These are phyloP conservation scores for Penicillium sp. DNA, from an alignment of 2,329 filamentous ascomycete genomes.

Conservation along the genomic window DNA sequence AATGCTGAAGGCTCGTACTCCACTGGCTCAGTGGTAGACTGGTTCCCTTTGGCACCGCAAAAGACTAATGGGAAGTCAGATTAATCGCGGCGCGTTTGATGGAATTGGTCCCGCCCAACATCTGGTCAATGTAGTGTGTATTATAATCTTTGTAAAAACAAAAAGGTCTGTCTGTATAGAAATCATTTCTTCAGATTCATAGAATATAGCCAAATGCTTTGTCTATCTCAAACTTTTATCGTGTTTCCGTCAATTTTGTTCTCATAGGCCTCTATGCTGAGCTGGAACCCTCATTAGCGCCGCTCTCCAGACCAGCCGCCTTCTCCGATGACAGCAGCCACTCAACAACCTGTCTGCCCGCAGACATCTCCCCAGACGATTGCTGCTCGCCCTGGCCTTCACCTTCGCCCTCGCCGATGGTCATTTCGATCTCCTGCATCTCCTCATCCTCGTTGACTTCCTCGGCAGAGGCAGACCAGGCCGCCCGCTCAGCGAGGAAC, in stretches of 20 bases:
- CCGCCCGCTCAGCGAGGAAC: conserved; percentile 69
- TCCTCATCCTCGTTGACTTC: conserved; percentile 22
- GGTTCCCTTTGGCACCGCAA: conserved; percentile 9
- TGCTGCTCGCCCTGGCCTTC: conserved; percentile 11
- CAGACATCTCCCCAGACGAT: conserved; percentile 27
- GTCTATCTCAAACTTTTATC: conserved; percentile 16
- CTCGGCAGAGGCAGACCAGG: conserved; percentile 62
- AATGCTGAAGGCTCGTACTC: conserved; percentile 25
- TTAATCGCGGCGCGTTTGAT: conserved; percentile 22
- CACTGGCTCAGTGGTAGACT: conserved; percentile 12
- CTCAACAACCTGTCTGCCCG: conserved; percentile 42
- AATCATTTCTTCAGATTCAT: background rate
- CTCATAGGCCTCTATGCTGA: conserved; percentile 15
- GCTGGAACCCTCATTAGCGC: conserved; percentile 24
- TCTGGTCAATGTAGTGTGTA: conserved; percentile 7
- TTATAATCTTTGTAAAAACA: background rate
- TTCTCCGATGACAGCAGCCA: conserved; percentile 42
- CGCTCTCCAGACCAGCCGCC: conserved; percentile 33
- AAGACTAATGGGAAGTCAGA: conserved; percentile 1
- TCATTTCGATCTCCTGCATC: conserved; percentile 26
- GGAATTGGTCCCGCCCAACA: background rate
- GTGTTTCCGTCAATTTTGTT: conserved; percentile 2
- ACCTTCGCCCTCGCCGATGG: conserved; percentile 20
- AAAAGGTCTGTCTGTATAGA: background rate
- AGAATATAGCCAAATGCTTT: conserved; percentile 1